Conservation (phyloP, 1,139 yeast species). For the Blastobotrys apis region DNA sequence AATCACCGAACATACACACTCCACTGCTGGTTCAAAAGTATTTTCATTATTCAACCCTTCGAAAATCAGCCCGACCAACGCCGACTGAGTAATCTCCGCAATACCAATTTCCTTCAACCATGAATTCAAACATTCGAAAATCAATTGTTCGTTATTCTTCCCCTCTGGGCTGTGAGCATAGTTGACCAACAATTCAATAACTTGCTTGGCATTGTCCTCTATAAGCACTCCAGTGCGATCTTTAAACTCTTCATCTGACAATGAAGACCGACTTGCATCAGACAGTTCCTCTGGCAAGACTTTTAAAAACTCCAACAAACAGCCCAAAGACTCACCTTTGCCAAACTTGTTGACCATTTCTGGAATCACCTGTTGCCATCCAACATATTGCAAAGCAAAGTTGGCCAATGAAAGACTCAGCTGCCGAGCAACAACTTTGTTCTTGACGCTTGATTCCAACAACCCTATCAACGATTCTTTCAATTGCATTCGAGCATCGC, state of each 20-base stretch:
- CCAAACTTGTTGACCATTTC: conserved; percentile 57
- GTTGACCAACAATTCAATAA: conserved; percentile 50
- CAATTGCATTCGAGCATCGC: conserved; percentile 47
- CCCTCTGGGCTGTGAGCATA: conserved; percentile 39
- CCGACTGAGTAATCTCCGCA: conserved; percentile 56
- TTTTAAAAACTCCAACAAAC: conserved; percentile 70
- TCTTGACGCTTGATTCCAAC: conserved; percentile 44
- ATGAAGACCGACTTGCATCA: conserved; percentile 70
- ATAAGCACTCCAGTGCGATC: conserved; percentile 60
- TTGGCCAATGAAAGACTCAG: conserved; percentile 77
- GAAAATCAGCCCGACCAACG: conserved; percentile 64
- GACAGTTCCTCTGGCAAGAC: conserved; percentile 88
- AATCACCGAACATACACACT: conserved; percentile 74
- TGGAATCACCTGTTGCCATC: conserved; percentile 67
- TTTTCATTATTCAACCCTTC: conserved; percentile 59
- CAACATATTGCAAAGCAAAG: conserved; percentile 67
- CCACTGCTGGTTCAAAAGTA: conserved; percentile 82
- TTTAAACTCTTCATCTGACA: conserved; percentile 77
- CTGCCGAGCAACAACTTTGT: conserved; percentile 68
- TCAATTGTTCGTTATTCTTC: conserved; percentile 35
- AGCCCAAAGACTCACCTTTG: conserved; percentile 35
- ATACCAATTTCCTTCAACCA: conserved; percentile 77
- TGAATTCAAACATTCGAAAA: conserved; percentile 74
- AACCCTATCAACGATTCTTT: conserved; percentile 60
- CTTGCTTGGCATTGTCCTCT: conserved; percentile 62